Conservation (phyloP, 495 filamentous ascomycete genomes). For the Schizothecium vesticola region DNA sequence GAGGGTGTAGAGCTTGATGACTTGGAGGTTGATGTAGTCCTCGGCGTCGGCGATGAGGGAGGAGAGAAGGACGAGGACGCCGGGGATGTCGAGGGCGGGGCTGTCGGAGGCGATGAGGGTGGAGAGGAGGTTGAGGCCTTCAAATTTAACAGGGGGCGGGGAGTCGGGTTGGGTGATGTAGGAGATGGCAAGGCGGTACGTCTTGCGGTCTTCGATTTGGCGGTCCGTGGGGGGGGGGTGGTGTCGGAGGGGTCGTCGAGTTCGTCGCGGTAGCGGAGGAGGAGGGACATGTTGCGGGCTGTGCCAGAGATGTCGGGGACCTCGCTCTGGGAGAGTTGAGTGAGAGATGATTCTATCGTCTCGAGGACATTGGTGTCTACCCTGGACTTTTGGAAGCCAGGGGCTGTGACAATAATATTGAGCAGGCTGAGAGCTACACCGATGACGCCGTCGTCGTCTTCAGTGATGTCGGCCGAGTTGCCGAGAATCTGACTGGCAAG, state of each 20-base stretch:
- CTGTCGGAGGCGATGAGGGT: conserved; percentile 56
- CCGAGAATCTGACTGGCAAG: conserved; percentile 56
- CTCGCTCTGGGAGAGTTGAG: conserved; percentile 36
- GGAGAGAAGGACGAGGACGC: conserved; percentile 60
- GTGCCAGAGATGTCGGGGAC: conserved; percentile 42
- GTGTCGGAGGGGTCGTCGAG: conserved; percentile 35
- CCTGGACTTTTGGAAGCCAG: conserved; percentile 51
- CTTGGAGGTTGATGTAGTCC: conserved; percentile 69
- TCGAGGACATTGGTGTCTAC: conserved; percentile 42
- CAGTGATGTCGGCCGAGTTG: conserved; percentile 1
- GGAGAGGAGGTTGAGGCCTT: conserved; percentile 68
- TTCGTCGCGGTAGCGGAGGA: conserved; percentile 52
- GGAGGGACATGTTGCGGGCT: conserved; percentile 51
- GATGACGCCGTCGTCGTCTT: conserved; percentile 46
- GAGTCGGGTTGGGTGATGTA: conserved; percentile 63
- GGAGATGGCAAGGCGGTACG: conserved; percentile 62
- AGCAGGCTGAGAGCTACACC: conserved; percentile 61
- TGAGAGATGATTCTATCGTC: conserved; percentile 47
- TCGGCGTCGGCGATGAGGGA: conserved; percentile 64
- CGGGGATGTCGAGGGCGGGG: conserved; percentile 64
- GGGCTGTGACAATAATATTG: conserved; percentile 59
- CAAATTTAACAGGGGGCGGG: conserved; percentile 68
- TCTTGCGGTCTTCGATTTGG: conserved; percentile 61
- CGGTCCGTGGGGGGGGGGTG: conserved; percentile 30
- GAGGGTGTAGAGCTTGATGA: conserved; percentile 62